Evolutionary conservation across 768 basidiomycete genomes (phyloP), one percentile per base, ranked within the genome.

Genomic region (Boletellus ananas): DNA sequence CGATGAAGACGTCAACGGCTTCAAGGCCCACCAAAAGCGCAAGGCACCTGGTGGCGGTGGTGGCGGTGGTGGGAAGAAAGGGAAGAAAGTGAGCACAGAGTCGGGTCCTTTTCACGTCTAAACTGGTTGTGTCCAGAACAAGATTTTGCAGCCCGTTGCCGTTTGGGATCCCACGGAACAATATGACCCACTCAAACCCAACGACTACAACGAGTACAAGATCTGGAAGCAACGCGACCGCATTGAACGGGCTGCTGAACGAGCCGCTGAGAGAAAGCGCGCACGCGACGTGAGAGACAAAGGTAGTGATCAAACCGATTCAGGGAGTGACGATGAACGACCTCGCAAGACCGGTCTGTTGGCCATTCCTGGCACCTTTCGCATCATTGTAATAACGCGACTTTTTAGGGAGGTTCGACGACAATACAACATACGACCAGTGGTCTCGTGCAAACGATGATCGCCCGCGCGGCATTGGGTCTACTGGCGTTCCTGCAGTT

Each of bases 121-220:
- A 29, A 57, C 47, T 27, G 29, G 27, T 47, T 20, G 23, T 37
- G 51, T 56, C 11, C 58, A 87, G 83, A 84, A 85, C 60, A 85
- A 84, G 55, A 77, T 80, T 59, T 67, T 73, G 0, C 78, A 78
- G 38, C 67, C 75, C 11, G 56, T 79, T 6, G 67, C 69, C 2
- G 67, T 80, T 2, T 91, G 90, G 90, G 89, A 93, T 67, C 90
- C 90, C 5, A 63, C 69, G 49, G 90, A 92, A 59, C 74, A 70
- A 25, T 94, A 94, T 63, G 91, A 94, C 55, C 87, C 90, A 2
- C 68, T 83, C 18, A 80, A 87, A 21, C 91, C 91, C 2, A 93
- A 93, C 52, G 91, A 94, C 58, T 92, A 93, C 69, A 84, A 85
- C 57, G 91, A 93, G 58, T 93, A 84, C 74, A 93, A 91, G 60